Evolutionary conservation across 2,329 filamentous ascomycete genomes (phyloP).

Genomic region (Curvularia sp.): DNA sequence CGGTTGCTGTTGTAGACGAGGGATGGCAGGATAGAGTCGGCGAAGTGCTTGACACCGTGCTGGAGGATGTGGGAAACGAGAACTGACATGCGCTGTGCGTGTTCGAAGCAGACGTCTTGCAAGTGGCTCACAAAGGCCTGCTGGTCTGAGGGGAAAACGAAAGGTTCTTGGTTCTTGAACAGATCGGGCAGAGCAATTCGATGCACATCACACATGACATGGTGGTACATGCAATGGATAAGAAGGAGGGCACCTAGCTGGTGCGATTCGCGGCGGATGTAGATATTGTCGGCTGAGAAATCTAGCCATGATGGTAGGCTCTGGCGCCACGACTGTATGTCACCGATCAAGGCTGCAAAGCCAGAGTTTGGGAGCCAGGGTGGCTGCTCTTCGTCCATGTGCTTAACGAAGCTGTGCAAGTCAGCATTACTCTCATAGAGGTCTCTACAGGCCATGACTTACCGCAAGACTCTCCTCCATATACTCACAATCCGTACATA

Average conservation of each 20-base stretch:
- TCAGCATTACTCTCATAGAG: not conserved
- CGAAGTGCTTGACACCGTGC: conserved; percentile 44
- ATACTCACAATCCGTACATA: conserved; percentile 44
- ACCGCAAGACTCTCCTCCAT: conserved; percentile 42
- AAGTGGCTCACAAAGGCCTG: conserved; percentile 35
- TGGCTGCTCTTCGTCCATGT: conserved; percentile 41
- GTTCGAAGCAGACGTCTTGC: conserved; percentile 41
- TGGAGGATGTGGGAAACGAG: conserved; percentile 39
- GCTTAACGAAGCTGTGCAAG: conserved; percentile 37
- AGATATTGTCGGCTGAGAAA: conserved; percentile 45
- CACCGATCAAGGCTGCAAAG: conserved; percentile 35
- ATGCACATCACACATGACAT: conserved; percentile 43
- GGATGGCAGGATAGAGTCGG: conserved; percentile 42
- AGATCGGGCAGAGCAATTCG: conserved; percentile 42
- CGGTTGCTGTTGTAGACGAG: conserved; percentile 46
- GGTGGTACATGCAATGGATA: conserved; percentile 47
- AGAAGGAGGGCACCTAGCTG: conserved; percentile 43
- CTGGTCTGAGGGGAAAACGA: conserved; percentile 37
- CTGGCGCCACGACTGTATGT: conserved; percentile 39
- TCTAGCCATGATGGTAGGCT: conserved; percentile 42
- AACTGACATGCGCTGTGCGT: conserved; percentile 41
- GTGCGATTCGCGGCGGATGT: conserved; percentile 44
- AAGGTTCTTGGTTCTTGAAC: conserved; percentile 42
- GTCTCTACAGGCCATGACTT: not conserved
- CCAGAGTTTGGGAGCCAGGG: conserved; percentile 40